Evolutionary conservation across 2,329 filamentous ascomycete genomes (phyloP).

Genomic region (Pseudogymnoascus sp.): DNA sequence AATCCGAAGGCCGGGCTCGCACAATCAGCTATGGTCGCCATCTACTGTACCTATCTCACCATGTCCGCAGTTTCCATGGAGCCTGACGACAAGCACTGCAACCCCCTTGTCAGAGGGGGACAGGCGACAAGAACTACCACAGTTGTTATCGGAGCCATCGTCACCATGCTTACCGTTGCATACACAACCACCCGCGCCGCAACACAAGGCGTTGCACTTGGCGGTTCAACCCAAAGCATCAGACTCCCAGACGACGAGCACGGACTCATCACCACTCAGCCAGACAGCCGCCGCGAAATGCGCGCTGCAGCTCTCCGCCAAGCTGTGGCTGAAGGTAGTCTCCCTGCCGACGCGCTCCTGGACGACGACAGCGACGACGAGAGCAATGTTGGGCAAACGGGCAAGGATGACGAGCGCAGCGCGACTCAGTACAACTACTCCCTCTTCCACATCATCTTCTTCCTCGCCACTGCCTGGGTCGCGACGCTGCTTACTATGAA

Average conservation of each 20-base stretch:
- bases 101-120: conserved; percentile 74
- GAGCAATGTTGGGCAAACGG: conserved; percentile 51
- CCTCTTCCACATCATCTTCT: conserved; percentile 95
- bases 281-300: conserved; percentile 75
- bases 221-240: conserved; percentile 53
- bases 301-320: conserved; percentile 82
- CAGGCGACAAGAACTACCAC: conserved; percentile 84
- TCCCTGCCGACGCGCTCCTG: conserved; percentile 83
- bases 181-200: conserved; percentile 96
- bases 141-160: conserved; percentile 84
- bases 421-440: conserved; percentile 94
- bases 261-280: conserved; percentile 81
- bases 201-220: conserved; percentile 76
- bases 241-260: conserved; percentile 70
- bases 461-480: conserved; percentile 92
- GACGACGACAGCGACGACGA: conserved; percentile 59
- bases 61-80: conserved; percentile 99
- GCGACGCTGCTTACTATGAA: conserved; percentile 82
- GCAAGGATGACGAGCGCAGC: conserved; percentile 79
- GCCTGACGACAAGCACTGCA: conserved; percentile 88
- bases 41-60: conserved; percentile 98
- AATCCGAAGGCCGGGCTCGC: conserved; percentile 92
- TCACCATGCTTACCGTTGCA: conserved; percentile 93
- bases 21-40: conserved; percentile 94
- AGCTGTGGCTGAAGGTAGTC: conserved; percentile 83